Evolutionary conservation across 805 yeast genomes (phyloP).

Genomic region (Zygoascus ofunaensis): DNA sequence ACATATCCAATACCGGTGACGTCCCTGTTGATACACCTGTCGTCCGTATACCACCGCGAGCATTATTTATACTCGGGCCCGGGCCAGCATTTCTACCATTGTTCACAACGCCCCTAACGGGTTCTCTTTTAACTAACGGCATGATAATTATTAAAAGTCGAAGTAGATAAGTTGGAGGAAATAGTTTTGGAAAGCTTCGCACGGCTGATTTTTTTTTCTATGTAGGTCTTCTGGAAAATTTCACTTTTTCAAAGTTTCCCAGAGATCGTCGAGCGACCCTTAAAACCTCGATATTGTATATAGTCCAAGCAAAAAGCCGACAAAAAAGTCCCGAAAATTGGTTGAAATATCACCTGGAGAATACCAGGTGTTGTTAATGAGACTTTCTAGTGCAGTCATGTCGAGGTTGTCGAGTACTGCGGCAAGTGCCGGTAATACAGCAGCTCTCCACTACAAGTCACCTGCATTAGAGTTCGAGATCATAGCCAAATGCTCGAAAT

Average conservation of each 20-base stretch:
- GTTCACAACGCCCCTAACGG: not conserved
- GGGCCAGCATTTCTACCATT: too few species aligned
- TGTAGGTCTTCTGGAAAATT: too few species aligned
- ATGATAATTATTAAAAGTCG: not conserved
- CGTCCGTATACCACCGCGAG: slow-evolving; percentile 77
- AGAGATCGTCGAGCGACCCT: too few species aligned
- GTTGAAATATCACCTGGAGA: too few species aligned
- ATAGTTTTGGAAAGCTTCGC: too few species aligned
- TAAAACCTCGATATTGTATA: too few species aligned
- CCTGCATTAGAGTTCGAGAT: slow-evolving; percentile 32
- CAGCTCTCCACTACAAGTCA: not conserved
- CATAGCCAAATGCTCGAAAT: slow-evolving; percentile 34
- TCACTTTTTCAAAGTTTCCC: too few species aligned
- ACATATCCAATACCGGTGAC: too few species aligned
- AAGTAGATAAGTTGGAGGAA: not conserved
- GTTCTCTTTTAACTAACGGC: slow-evolving; percentile 3
- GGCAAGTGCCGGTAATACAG: not conserved
- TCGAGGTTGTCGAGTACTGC: not conserved
- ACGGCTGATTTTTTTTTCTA: not conserved
- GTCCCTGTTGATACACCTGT: slow-evolving; percentile 67
- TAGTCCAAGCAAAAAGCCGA: too few species aligned
- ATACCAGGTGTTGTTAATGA: not conserved
- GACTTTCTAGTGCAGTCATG: not conserved
- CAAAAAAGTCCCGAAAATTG: too few species aligned
- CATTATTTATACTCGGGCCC: too few species aligned